phyloP scores from a whole-genome alignment of 345 rosid genomes.

The Syzygium aqueum region DNA sequence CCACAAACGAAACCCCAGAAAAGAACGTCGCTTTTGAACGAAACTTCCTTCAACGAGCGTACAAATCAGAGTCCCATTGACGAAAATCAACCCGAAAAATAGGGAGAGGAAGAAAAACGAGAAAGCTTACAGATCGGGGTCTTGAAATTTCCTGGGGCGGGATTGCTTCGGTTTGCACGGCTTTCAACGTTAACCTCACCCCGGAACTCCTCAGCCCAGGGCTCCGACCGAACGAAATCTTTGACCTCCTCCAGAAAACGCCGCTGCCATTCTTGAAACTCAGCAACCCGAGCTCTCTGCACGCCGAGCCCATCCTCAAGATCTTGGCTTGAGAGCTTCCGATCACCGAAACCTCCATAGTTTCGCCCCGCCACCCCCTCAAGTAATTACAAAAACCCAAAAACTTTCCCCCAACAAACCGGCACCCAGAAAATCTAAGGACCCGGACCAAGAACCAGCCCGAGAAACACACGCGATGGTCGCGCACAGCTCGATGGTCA shows the following conservation, averaged over 20 bases:
- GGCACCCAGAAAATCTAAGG: not conserved
- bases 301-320: slow-evolving; percentile 22
- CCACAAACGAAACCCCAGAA: not conserved
- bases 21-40: not conserved
- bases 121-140: slow-evolving; percentile 38
- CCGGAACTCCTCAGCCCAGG: slow-evolving; percentile 14
- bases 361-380: not conserved
- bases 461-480: not conserved
- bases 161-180: slow-evolving; percentile 37
- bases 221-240: slow-evolving; percentile 24
- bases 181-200: slow-evolving; percentile 24
- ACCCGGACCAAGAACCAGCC: not conserved
- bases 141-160: slow-evolving; percentile 12
- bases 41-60: not conserved
- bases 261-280: not conserved
- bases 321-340: slow-evolving; percentile 38
- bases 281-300: slow-evolving; percentile 24
- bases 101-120: not conserved
- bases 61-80: not conserved
- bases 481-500: not conserved
- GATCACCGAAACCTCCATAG: slow-evolving; percentile 62
- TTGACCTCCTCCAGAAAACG: slow-evolving; percentile 5
- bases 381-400: not conserved
- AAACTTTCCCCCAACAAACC: not conserved
- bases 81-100: not conserved